A percentile compares a stretch with the other conserved stretches of the same genome.
These are phyloP conservation scores for Canna indica DNA, from an alignment of 176 grass and related monocot genomes.

Conservation along the genomic window DNA sequence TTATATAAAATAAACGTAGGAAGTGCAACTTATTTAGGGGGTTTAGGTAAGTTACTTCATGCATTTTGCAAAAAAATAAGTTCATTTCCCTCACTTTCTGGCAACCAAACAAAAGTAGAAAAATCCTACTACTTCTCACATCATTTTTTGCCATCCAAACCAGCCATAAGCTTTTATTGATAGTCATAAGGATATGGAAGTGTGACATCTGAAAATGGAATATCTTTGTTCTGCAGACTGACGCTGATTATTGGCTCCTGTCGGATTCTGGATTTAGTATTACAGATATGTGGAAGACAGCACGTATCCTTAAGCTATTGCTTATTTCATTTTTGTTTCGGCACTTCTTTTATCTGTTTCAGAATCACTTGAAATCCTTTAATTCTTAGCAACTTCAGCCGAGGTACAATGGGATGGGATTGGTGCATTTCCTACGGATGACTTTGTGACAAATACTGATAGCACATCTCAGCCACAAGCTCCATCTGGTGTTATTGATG, in stretches of 20 bases:
- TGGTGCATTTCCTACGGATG: conserved; percentile 30
- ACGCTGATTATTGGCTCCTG: conserved; percentile 81
- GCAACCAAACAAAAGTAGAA: too few relatives aligned
- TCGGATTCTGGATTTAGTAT: conserved; percentile 54
- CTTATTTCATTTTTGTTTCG: conserved; percentile 3
- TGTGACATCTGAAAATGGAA: background rate
- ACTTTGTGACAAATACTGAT: conserved; percentile 33
- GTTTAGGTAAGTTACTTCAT: too few relatives aligned
- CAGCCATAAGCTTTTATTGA: too few relatives aligned
- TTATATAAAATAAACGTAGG: too few relatives aligned
- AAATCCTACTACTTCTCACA: too few relatives aligned
- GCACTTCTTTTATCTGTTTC: background rate
- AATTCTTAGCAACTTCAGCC: conserved; percentile 34
- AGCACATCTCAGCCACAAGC: conserved; percentile 35
- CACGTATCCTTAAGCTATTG: conserved; percentile 47
- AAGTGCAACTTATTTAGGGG: too few relatives aligned
- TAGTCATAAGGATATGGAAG: too few relatives aligned
- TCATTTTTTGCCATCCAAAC: too few relatives aligned
- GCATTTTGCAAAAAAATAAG: too few relatives aligned
- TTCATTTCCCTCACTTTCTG: too few relatives aligned
- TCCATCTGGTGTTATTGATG: conserved; percentile 12
- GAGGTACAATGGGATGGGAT: conserved; percentile 46
- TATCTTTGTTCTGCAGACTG: conserved; percentile 31
- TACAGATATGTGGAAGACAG: conserved; percentile 66
- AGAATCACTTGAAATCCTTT: conserved; percentile 20